Evolutionary conservation across 768 basidiomycete genomes (phyloP), one percentile per base, ranked within the genome.

Genomic region (Tulasnella sp.): DNA sequence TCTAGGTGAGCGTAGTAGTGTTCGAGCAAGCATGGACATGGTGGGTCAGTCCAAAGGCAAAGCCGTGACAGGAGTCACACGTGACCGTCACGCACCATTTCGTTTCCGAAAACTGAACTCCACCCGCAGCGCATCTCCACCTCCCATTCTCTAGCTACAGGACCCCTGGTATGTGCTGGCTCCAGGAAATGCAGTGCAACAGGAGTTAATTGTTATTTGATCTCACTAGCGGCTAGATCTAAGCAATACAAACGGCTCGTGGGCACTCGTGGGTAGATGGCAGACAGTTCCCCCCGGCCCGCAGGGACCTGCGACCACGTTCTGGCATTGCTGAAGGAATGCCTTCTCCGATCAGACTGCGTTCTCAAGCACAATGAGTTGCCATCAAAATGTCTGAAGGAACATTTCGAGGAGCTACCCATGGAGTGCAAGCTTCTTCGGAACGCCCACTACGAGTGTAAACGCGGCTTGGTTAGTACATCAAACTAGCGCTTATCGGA

Each of bases 361-460:
- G 95, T 97, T 72, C 83, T 92, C 32, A 93, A 93, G 82, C 86
- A 94, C 42, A 90, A 91, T 2, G 85, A 86, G 75, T 86, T 93
- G n/a, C 95, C 95, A 9, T 95, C 94, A 0, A 92, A 93, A 42
- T 97, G 95, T 84, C 87, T 97, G 71, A 90, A 88, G 81, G 82
- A 93, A 37, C 93, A 96, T 84, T 85, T 84, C 32, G 86, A 91
- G 75, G 91, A 94, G 80, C 87, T 97, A 35, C 94, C 95, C 2
- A 90, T 92, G 81, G 88, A 92, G 81, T 97, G 95, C 83, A 89
- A 90, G 82, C 88, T 90, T 37, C 85, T 97, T 76, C 88, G 95
- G 74, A 90, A 90, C 83, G 93, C 93, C 15, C 91, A 92, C 0
- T 95, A 93, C 81, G 93, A 96, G 80, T 97, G 95, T 85, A 97